Base-by-base conservation (phyloP, 768 basidiomycete genomes). In the Mycena vitilis region DNA sequence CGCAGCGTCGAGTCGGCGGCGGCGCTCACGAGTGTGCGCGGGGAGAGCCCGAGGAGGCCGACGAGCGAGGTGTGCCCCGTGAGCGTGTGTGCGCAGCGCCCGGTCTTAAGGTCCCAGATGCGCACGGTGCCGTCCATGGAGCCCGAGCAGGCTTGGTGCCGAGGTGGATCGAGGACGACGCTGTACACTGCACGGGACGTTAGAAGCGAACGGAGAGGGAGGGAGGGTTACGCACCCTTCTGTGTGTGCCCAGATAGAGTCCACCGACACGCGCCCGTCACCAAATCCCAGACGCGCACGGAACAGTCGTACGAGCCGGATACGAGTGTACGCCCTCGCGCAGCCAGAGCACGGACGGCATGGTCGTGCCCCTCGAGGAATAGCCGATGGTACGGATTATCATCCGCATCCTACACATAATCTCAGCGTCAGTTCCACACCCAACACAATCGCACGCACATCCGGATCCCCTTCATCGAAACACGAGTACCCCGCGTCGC, bases 81-180 rank as follows among this genome's bases (percentile, higher is more conserved):
- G 25, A 99, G 84, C 4, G 90, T 89, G 74, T 94, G 90, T 38
- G 90, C 85, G 66, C 91, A 94, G 75, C 90, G 85, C 0, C 97
- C 97, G 2, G 87, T 95, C 58, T 85, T 87, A 42, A 97, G 83
- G 73, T 93, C 92, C 97, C 97, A 99, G 42, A 99, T 89, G 56
- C 95, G 94, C 69, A 99, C 96, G 2, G 95, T 96, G 53, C 95
- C 94, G 78, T 99, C 97, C 96, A 98, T 97, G 5, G 96, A 98
- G 10, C 97, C 97, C 2, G 98, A 99, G 72, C 95, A 96, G 34
- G 95, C 95, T 76, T 96, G 94, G 61, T 95, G 90, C 22, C 96
- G 93, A 54, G 84, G 82, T 47, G 90, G 86, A 77, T 99, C 97
- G 47, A 96, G 87, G 13, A 96, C 95, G 59, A 99, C 95, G 77